A percentile compares a stretch with the other conserved stretches of the same genome.
Conservation (phyloP, 2,329 filamentous ascomycete genomes). For the Atkinsonella texensis region DNA sequence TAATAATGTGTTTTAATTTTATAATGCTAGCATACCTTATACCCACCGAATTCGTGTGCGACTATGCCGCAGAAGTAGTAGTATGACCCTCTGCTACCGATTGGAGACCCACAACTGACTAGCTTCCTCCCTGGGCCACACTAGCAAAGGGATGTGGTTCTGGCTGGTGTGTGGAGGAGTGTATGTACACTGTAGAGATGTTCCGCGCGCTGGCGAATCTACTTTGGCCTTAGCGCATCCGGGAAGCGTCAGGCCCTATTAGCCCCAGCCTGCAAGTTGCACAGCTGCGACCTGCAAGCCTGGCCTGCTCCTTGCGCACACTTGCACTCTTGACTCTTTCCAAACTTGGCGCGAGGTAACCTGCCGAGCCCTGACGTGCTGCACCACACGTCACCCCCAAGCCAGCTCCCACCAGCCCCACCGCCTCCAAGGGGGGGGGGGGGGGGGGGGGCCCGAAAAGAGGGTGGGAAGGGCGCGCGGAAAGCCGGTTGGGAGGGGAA, state of each 20-base stretch:
- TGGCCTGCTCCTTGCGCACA: neutral
- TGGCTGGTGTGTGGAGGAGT: neutral
- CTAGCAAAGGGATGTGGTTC: too few species aligned
- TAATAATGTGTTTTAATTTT: too few species aligned
- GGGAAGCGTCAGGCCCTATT: neutral
- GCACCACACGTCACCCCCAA: neutral
- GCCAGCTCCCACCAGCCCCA: neutral
- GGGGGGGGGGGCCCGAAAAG: too few species aligned
- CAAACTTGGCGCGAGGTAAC: neutral
- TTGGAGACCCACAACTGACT: too few species aligned
- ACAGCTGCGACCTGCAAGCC: neutral
- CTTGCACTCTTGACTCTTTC: neutral
- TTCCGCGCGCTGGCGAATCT: neutral
- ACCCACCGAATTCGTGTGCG: too few species aligned
- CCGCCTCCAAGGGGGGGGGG: neutral
- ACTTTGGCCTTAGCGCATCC: neutral
- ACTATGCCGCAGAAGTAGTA: too few species aligned
- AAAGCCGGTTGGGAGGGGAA: too few species aligned
- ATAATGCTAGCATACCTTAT: too few species aligned
- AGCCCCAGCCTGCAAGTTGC: neutral
- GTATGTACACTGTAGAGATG: neutral
- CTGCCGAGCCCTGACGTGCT: slow-evolving; percentile 2
- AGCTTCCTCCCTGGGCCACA: too few species aligned
- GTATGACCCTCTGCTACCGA: too few species aligned
- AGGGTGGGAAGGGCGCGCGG: too few species aligned